A percentile compares a stretch with the other conserved stretches of the same genome.
Conservation (phyloP, 2,329 filamentous ascomycete genomes). For the Cucurbitaria berberidis region DNA sequence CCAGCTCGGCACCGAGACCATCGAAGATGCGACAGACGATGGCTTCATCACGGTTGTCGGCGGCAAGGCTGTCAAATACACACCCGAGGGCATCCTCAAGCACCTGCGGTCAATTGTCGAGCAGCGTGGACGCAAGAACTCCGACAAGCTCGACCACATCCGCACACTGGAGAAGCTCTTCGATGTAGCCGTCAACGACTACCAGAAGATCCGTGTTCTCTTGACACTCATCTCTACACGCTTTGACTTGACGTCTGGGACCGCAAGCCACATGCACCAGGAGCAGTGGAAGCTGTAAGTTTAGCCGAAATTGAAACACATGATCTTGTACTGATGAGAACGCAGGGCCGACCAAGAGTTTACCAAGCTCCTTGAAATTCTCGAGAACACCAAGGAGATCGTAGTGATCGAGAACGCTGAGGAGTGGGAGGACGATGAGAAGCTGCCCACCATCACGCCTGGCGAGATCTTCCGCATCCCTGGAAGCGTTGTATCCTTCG, state of each 20-base stretch:
- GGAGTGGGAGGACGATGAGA: slow-evolving; percentile 99
- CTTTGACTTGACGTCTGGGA: slow-evolving; percentile 87
- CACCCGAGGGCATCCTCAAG: slow-evolving; percentile 97
- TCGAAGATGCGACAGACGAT: slow-evolving; percentile 71
- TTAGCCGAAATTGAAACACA: neutral
- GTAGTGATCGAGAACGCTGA: slow-evolving; percentile 90
- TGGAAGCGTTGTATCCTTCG: slow-evolving; percentile 91
- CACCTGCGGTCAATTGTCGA: slow-evolving; percentile 92
- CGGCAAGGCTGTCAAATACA: slow-evolving; percentile 88
- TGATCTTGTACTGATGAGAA: slow-evolving; percentile 9
- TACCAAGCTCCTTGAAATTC: slow-evolving; percentile 73
- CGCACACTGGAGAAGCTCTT: slow-evolving; percentile 94
- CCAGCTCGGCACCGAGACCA: slow-evolving; percentile 58
- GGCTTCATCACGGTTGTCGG: slow-evolving; percentile 90
- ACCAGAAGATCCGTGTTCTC: slow-evolving; percentile 92
- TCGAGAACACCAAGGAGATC: slow-evolving; percentile 80
- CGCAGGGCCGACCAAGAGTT: slow-evolving; percentile 80
- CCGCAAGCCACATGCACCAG: slow-evolving; percentile 82
- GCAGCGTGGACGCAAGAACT: slow-evolving; percentile 98
- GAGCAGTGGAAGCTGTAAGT: slow-evolving; percentile 89
- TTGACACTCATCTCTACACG: slow-evolving; percentile 90
- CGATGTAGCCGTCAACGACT: slow-evolving; percentile 87
- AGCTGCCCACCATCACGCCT: slow-evolving; percentile 74
- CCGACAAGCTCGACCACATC: slow-evolving; percentile 92
- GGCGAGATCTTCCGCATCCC: slow-evolving; percentile 89